These are phyloP conservation scores for Coleophoma eucalyptorum DNA, from an alignment of 2,329 filamentous ascomycete genomes.

Conservation along the genomic window DNA sequence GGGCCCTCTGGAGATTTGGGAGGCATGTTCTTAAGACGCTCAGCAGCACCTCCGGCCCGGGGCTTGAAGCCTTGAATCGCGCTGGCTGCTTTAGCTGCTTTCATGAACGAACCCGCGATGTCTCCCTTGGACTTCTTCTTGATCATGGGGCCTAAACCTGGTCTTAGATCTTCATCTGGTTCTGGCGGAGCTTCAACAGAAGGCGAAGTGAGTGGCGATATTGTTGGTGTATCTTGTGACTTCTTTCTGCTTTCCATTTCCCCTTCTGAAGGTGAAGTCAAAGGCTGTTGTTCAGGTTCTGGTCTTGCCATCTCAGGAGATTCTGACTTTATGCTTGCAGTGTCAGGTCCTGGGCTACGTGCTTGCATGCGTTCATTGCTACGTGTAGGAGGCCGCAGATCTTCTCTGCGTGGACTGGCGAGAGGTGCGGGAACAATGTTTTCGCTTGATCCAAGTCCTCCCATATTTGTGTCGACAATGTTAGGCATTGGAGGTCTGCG, in stretches of 20 bases:
- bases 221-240: background rate
- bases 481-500: slow-evolving; percentile 28
- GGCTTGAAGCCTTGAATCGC: slow-evolving; percentile 71
- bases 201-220: slow-evolving; percentile 6
- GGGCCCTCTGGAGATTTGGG: slow-evolving; percentile 62
- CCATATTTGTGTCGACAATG: slow-evolving; percentile 13
- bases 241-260: too few relatives aligned
- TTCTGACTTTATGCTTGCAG: background rate
- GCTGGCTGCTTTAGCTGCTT: slow-evolving; percentile 68
- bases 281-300: background rate
- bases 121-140: slow-evolving; percentile 74
- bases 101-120: slow-evolving; percentile 73
- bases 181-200: slow-evolving; percentile 1
- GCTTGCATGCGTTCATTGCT: slow-evolving; percentile 23
- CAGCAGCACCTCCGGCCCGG: slow-evolving; percentile 79
- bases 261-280: slow-evolving; percentile 2
- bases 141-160: slow-evolving; percentile 87
- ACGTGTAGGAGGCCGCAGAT: slow-evolving; percentile 26
- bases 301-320: background rate
- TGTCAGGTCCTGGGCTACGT: slow-evolving; percentile 14
- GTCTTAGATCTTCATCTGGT: slow-evolving; percentile 43
- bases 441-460: slow-evolving; percentile 18
- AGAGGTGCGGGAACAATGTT: slow-evolving; percentile 30
- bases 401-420: slow-evolving; percentile 29
- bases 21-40: slow-evolving; percentile 59